Conservation (phyloP, 2,329 filamentous ascomycete genomes). For the Arthrobotrys sphaeroides region DNA sequence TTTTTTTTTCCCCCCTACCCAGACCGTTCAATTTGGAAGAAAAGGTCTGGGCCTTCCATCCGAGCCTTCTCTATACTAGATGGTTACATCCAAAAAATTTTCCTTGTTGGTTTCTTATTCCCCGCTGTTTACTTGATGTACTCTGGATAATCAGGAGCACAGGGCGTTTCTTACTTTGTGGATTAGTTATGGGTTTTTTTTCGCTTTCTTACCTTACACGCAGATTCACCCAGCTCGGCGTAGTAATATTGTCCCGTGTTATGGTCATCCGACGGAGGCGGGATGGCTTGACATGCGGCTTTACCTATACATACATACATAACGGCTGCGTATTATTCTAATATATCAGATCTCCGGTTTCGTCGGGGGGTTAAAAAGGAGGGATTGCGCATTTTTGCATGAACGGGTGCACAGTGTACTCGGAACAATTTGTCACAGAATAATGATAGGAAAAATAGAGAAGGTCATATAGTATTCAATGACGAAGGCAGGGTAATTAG, state of each 20-base stretch:
- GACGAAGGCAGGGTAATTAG: too few species aligned
- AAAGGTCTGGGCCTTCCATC: constrained; percentile 7
- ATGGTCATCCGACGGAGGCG: constrained; percentile 7
- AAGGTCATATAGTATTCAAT: too few species aligned
- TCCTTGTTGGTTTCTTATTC: background rate
- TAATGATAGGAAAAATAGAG: too few species aligned
- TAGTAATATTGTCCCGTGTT: constrained; percentile 13
- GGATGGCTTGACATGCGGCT: constrained; percentile 17
- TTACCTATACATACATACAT: background rate
- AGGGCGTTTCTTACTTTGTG: constrained; percentile 43
- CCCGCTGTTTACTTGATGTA: background rate
- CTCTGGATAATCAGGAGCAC: constrained; percentile 10
- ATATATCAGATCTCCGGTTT: background rate
- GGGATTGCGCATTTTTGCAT: background rate
- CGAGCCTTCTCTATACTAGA: constrained; percentile 1
- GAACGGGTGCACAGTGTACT: too few species aligned
- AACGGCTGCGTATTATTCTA: constrained; percentile 3
- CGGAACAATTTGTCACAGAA: too few species aligned
- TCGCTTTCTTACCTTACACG: constrained; percentile 1
- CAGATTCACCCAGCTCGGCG: too few species aligned
- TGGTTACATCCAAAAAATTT: constrained; percentile 1
- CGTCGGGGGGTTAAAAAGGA: background rate
- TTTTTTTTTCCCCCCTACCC: background rate
- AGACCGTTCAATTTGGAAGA: background rate
- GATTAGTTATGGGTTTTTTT: constrained; percentile 21